Base-by-base conservation (phyloP, 2,329 filamentous ascomycete genomes). In the Metarhizium anisopliae region DNA sequence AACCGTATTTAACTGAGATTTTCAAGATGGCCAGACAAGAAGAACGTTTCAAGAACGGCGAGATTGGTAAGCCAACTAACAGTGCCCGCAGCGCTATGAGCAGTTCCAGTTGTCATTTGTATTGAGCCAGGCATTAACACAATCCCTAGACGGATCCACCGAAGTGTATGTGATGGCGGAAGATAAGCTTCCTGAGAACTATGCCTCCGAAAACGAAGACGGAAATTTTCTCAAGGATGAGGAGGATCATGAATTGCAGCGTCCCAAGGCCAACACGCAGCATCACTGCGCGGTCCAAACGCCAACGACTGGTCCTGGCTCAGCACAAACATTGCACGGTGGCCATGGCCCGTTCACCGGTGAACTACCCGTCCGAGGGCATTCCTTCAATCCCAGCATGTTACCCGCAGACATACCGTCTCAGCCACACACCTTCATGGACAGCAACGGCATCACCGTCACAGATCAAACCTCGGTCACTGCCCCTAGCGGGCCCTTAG, bases 1-100 rank as follows among this genome's bases (percentile, higher is more conserved):
- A 74, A 56, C 73, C 74, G 0, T 82, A 76, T 51, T 63, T 86
- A 8, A 78, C 75, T 54, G 82, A 86, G 62, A 79, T 86, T 8
- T 86, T 86, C 70, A 80, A 77, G 58, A 76, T 86, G 35, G 83
- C 83, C 0, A 75, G 70, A 55, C 67, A 72, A 35, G 79, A 86
- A 59, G 81, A 85, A 63, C 72, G 77, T 4, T 84, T 70, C 62
- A 78, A 72, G 59, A 76, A 78, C 47, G 77, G 75, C 30, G 80
- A 83, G 61, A 79, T 85, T 52, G 82, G 83, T 85, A 67, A 60
- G 75, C 62, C 16, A 4, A 13, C 20, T 16, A 4, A 4, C 7
- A 7, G 3, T 14, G 20, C n/a, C 4, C 5, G 2, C 8, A 2
- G 18, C 20, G 14, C 18, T 7, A 6, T 18, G n/a, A 20, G 6